Evolutionary conservation across 768 basidiomycete species (phyloP).

Genomic region (Auricularia heimuer): DNA sequence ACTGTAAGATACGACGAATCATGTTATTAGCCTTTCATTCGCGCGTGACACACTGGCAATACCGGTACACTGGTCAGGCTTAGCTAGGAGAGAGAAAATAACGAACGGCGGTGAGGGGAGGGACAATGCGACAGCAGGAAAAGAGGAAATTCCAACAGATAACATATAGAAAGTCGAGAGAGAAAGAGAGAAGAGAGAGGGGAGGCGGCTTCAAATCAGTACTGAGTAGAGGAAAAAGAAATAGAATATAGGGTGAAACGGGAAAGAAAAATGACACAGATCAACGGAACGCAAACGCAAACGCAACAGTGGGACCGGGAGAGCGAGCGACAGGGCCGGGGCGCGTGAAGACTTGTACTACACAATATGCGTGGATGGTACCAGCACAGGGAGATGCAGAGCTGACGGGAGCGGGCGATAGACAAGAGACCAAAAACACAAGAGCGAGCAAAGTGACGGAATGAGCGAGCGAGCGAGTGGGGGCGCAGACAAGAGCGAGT

Average conservation of each 20-base stretch:
- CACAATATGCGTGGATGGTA: neutral
- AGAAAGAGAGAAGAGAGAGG: slow-evolving; percentile 15
- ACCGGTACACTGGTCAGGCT: neutral
- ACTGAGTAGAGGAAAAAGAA: slow-evolving; percentile 3
- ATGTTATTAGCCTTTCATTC: neutral
- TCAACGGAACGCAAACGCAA: slow-evolving; percentile 2
- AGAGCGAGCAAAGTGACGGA: neutral
- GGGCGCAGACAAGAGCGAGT: neutral
- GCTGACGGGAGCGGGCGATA: neutral
- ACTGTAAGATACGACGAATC: neutral
- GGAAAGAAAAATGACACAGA: slow-evolving; percentile 1
- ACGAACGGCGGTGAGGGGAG: slow-evolving; percentile 8
- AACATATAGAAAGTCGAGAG: slow-evolving; percentile 18
- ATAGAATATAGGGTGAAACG: slow-evolving; percentile 10
- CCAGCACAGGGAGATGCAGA: neutral
- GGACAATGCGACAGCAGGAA: slow-evolving; percentile 14
- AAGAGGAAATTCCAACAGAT: slow-evolving; percentile 17
- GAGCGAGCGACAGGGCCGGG: neutral
- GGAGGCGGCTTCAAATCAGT: neutral
- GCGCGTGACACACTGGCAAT: neutral
- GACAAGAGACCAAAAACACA: neutral
- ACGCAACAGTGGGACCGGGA: neutral
- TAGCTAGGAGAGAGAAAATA: neutral
- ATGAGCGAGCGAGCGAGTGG: neutral
- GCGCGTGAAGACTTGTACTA: neutral